phyloP scores from a whole-genome alignment of 176 grass and related monocot genomes.

The Cenchrus purpureus region DNA sequence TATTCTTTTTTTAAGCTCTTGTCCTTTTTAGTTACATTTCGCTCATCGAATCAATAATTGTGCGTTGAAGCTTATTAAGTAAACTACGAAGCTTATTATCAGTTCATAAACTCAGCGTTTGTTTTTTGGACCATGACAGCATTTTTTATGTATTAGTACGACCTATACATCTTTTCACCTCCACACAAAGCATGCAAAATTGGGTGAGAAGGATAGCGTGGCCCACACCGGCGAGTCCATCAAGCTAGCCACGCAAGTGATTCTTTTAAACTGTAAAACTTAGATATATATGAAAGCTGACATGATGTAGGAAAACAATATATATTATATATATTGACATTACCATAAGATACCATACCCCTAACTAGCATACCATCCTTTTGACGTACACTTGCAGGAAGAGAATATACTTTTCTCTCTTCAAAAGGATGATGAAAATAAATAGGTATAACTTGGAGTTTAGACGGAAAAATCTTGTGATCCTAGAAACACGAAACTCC shows the following conservation, averaged over 20 bases:
- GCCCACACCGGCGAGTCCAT: background rate
- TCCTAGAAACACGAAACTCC: background rate
- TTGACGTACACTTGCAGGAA: background rate
- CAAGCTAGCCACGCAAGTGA: background rate
- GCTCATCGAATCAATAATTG: too few species aligned
- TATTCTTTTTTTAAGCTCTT: too few species aligned
- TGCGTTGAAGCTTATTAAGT: too few species aligned
- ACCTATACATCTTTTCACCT: too few species aligned
- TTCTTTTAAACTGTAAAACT: background rate
- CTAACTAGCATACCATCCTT: background rate
- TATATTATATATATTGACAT: conserved; percentile 42
- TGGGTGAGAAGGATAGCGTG: background rate
- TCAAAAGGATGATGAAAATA: background rate
- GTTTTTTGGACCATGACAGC: too few species aligned
- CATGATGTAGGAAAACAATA: background rate
- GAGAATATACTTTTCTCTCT: background rate
- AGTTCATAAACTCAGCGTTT: too few species aligned
- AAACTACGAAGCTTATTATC: too few species aligned
- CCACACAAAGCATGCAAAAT: background rate
- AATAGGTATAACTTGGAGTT: background rate
- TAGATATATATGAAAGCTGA: background rate
- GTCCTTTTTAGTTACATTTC: too few species aligned
- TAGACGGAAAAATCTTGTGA: background rate
- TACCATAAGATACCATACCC: background rate
- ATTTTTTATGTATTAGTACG: too few species aligned